phyloP scores from a whole-genome alignment of 768 basidiomycete species.

The Boletus sp. region DNA sequence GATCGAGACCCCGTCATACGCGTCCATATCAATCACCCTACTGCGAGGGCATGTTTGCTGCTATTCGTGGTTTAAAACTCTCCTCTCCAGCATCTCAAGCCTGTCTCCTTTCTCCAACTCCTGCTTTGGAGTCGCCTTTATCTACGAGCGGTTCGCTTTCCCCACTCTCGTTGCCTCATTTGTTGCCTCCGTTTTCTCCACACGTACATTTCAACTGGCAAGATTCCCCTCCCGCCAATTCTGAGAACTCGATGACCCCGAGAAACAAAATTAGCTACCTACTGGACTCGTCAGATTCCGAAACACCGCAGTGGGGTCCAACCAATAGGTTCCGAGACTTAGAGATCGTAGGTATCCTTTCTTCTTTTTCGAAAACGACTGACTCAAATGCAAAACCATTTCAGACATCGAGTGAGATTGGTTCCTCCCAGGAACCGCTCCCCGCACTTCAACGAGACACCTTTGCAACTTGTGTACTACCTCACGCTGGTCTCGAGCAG shows the following conservation, averaged over 20 bases:
- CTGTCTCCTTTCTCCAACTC: background rate
- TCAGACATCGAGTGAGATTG: slow-evolving; percentile 29
- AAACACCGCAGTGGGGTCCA: slow-evolving; percentile 19
- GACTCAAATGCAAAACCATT: slow-evolving; percentile 1
- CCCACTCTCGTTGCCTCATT: slow-evolving; percentile 14
- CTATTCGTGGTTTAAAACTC: slow-evolving; percentile 1
- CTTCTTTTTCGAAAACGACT: background rate
- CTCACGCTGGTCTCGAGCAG: slow-evolving; percentile 2
- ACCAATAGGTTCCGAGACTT: slow-evolving; percentile 24
- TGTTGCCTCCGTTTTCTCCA: slow-evolving; percentile 17
- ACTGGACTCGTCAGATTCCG: slow-evolving; percentile 24
- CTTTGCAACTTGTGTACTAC: background rate
- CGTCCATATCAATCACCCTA: slow-evolving; percentile 8
- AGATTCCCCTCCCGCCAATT: background rate
- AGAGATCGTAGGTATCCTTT: slow-evolving; percentile 27
- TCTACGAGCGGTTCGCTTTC: slow-evolving; percentile 9
- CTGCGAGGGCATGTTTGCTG: slow-evolving; percentile 14
- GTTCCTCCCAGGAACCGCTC: slow-evolving; percentile 9
- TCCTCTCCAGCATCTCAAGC: slow-evolving; percentile 5
- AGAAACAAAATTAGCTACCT: slow-evolving; percentile 9
- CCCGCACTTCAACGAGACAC: background rate
- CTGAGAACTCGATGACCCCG: slow-evolving; percentile 15
- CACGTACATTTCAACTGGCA: background rate
- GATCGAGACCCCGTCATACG: slow-evolving; percentile 30
- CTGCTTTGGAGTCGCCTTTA: background rate